Percentiles rank a stretch among this genome's conserved stretches.
These are phyloP conservation scores for Morella rubra DNA, from an alignment of 306 rosid genomes.

Conservation along the genomic window DNA sequence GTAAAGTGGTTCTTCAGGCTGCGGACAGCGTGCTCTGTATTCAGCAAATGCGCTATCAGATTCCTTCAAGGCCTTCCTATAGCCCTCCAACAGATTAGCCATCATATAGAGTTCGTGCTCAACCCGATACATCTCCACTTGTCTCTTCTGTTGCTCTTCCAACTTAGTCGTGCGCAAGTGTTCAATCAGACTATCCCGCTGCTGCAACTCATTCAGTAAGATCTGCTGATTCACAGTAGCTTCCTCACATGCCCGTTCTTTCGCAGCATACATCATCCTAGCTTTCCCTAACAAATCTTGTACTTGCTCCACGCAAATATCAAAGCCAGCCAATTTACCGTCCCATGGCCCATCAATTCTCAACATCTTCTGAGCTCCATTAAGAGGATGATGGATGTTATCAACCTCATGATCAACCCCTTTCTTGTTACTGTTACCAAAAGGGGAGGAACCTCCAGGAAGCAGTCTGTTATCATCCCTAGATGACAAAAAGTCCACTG, in stretches of 20 bases:
- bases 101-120: constrained; percentile 76
- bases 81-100: constrained; percentile 68
- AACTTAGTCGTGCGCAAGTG: constrained; percentile 58
- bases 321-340: constrained; percentile 53
- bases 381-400: constrained; percentile 46
- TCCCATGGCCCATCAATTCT: constrained; percentile 66
- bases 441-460: constrained; percentile 50
- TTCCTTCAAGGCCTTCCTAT: constrained; percentile 76
- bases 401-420: constrained; percentile 53
- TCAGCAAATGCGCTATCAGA: constrained; percentile 61
- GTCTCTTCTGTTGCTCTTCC: constrained; percentile 73
- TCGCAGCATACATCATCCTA: constrained; percentile 53
- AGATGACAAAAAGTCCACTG: constrained; percentile 57
- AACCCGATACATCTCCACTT: constrained; percentile 56
- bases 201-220: constrained; percentile 63
- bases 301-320: constrained; percentile 57
- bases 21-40: constrained; percentile 55
- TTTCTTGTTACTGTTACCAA: constrained; percentile 76
- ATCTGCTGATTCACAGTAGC: constrained; percentile 49
- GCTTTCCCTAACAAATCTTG: constrained; percentile 66
- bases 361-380: constrained; percentile 62
- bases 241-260: constrained; percentile 60
- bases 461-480: constrained; percentile 66
- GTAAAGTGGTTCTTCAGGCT: constrained; percentile 80
- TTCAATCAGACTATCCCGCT: constrained; percentile 50